These are phyloP conservation scores for Sarocladium brachiariae DNA, from an alignment of 2,329 filamentous ascomycete genomes.

Conservation along the genomic window DNA sequence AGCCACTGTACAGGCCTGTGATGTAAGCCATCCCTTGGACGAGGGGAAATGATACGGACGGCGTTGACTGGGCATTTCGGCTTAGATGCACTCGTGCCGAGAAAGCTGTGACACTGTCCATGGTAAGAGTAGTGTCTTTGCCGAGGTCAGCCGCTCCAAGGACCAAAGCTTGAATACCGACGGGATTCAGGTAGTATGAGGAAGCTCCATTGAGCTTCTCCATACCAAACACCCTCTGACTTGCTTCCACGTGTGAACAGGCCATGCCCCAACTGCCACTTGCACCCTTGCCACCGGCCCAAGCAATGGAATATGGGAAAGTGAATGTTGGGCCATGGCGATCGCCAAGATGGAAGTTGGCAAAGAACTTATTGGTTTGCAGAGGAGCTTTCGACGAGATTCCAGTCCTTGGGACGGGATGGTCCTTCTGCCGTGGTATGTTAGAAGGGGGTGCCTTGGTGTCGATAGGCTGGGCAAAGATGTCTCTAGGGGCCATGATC, in stretches of 20 bases:
- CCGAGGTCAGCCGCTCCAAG: conserved; percentile 73
- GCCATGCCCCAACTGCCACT: conserved; percentile 69
- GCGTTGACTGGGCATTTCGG: conserved; percentile 41
- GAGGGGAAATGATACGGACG: conserved; percentile 68
- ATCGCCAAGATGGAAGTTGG: conserved; percentile 70
- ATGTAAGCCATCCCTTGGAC: conserved; percentile 88
- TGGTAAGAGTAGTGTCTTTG: conserved; percentile 47
- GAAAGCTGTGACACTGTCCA: conserved; percentile 47
- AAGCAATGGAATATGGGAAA: conserved; percentile 66
- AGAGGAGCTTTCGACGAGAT: conserved; percentile 44
- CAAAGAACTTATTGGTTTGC: conserved; percentile 74
- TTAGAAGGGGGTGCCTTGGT: conserved; percentile 42
- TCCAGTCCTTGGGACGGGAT: conserved; percentile 50
- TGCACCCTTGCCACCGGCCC: conserved; percentile 56
- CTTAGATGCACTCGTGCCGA: conserved; percentile 63
- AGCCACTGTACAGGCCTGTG: conserved; percentile 66
- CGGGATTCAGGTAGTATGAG: conserved; percentile 71
- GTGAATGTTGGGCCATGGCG: conserved; percentile 66
- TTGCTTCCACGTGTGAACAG: conserved; percentile 64
- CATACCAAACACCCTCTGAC: conserved; percentile 61
- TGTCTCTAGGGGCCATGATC: conserved; percentile 32
- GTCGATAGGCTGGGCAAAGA: conserved; percentile 50
- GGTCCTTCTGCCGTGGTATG: conserved; percentile 43
- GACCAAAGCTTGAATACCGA: conserved; percentile 74
- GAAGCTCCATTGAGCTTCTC: conserved; percentile 49